Evolutionary conservation across 148 eudicot species (phyloP).

Genomic region (Vaccinium corymbosum): DNA sequence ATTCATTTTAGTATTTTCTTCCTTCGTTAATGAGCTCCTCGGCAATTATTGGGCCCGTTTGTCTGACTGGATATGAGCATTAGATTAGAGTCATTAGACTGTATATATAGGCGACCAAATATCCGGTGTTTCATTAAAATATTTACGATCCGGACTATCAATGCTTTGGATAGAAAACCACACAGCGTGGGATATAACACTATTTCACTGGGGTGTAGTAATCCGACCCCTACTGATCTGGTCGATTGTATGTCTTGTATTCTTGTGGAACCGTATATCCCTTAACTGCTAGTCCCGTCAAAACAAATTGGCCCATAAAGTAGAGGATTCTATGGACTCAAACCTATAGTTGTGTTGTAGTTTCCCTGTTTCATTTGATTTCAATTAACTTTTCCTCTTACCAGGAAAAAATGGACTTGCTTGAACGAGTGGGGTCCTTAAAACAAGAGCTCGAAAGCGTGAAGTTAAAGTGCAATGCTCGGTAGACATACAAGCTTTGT

Average conservation of each 20-base stretch:
- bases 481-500: constrained; percentile 10
- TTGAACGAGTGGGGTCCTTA: constrained; percentile 49
- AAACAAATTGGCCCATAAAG: not conserved
- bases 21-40: not conserved
- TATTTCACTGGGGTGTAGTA: not conserved
- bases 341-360: not conserved
- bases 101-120: not conserved
- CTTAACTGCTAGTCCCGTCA: not conserved
- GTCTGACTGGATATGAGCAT: not conserved
- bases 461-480: constrained; percentile 59
- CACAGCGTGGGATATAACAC: not conserved
- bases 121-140: not conserved
- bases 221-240: not conserved
- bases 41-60: not conserved
- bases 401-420: constrained; percentile 72
- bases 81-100: too few species aligned
- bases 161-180: not conserved
- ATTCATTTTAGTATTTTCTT: not conserved
- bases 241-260: not conserved
- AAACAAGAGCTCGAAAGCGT: constrained; percentile 67
- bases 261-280: not conserved
- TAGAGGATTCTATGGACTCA: not conserved
- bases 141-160: not conserved
- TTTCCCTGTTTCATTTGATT: not conserved
- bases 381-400: not conserved